Evolutionary conservation across 148 eudicot genomes (phyloP).

Genomic region (Suaeda aralocaspica): DNA sequence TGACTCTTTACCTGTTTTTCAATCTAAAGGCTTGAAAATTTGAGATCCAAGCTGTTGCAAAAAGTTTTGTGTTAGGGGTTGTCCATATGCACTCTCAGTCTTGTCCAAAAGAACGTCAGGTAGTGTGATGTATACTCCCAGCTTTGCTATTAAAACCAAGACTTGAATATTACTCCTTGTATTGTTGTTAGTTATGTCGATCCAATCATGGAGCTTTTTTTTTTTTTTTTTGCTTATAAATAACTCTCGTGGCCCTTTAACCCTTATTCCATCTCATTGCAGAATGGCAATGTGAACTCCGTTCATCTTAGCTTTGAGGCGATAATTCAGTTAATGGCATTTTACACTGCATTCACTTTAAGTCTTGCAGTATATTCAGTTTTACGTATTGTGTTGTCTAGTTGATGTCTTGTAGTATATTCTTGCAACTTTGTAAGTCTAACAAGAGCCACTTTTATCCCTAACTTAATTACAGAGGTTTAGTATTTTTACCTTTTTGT

Average conservation of each 20-base stretch:
- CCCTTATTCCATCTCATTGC: no score
- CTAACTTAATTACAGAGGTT: background rate
- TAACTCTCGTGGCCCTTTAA: background rate
- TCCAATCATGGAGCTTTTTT: background rate
- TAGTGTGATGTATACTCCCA: background rate
- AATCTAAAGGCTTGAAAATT: no score
- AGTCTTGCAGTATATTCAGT: no score
- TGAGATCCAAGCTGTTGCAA: background rate
- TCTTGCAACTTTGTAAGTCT: no score
- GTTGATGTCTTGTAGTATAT: background rate
- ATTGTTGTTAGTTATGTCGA: background rate
- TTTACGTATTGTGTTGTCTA: background rate
- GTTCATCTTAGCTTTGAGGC: background rate
- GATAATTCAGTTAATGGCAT: no score
- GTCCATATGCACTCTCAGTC: background rate
- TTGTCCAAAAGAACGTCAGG: background rate
- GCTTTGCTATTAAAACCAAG: background rate
- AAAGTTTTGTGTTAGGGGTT: background rate
- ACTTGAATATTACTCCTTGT: background rate
- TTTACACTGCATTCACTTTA: no score
- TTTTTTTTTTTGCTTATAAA: background rate
- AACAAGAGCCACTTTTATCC: background rate
- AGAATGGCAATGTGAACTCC: no score
- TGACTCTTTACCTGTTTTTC: no score
- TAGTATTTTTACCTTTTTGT: background rate